Conservation (phyloP, 1,284 basidiomycete species). For the Cystobasidium slooffiae region DNA sequence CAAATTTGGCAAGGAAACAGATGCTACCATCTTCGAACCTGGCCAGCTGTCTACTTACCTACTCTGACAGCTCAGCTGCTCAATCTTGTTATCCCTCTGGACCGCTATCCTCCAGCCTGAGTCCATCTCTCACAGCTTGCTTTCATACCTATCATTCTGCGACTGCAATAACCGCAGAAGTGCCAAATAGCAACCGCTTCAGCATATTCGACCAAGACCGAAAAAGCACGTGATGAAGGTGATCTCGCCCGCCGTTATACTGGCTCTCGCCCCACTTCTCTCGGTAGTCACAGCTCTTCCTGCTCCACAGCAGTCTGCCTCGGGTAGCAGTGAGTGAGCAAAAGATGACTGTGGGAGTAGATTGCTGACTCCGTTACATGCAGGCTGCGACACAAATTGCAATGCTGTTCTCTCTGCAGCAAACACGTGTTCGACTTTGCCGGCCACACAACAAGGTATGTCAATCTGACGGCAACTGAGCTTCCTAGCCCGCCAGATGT, state of each 20-base stretch:
- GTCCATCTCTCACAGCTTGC: too few species aligned
- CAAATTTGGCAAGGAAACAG: too few species aligned
- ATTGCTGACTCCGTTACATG: background rate
- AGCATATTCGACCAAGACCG: too few species aligned
- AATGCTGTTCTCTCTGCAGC: conserved; percentile 12
- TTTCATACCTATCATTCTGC: too few species aligned
- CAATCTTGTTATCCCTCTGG: too few species aligned
- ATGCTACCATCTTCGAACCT: too few species aligned
- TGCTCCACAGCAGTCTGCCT: conserved; percentile 5
- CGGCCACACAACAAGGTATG: conserved; percentile 24
- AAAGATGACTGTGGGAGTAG: background rate
- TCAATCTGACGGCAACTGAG: background rate
- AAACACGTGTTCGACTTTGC: conserved; percentile 6
- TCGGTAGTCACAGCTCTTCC: background rate
- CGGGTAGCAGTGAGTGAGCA: background rate
- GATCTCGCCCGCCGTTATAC: background rate
- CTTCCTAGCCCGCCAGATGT: too few species aligned
- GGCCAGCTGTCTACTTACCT: too few species aligned
- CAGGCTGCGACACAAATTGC: conserved; percentile 8
- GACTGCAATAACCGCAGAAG: too few species aligned
- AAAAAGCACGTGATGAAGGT: background rate
- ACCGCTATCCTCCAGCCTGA: too few species aligned
- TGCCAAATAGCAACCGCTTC: too few species aligned
- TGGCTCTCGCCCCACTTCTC: background rate
- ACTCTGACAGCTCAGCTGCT: too few species aligned